Conservation (phyloP, 768 basidiomycete species). For the Tylopilus intermedius region DNA sequence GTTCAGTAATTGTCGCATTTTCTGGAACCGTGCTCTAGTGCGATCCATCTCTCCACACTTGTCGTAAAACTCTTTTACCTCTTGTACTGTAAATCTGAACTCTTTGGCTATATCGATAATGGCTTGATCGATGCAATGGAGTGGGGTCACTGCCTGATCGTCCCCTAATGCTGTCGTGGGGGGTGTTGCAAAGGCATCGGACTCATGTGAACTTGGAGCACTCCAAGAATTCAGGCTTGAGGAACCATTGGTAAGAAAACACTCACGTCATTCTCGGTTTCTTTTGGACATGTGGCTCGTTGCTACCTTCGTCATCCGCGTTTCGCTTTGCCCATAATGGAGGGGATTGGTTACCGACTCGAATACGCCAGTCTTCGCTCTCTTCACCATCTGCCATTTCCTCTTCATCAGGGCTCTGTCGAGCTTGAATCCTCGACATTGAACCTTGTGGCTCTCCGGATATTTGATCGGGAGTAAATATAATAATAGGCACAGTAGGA, state of each 20-base stretch:
- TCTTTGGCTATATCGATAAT: conserved; percentile 64
- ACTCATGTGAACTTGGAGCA: conserved; percentile 1
- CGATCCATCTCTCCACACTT: conserved; percentile 65
- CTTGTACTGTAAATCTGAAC: conserved; percentile 66
- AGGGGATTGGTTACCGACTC: conserved; percentile 56
- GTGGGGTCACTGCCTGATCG: conserved; percentile 9
- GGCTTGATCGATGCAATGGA: conserved; percentile 65
- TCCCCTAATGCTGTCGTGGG: conserved; percentile 2
- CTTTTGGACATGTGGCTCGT: conserved; percentile 35
- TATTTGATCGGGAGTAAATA: conserved; percentile 23
- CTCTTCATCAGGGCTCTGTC: conserved; percentile 52
- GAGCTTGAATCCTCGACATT: conserved; percentile 19
- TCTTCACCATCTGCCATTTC: conserved; percentile 60
- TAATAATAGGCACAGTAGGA: conserved; percentile 20
- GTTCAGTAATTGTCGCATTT: conserved; percentile 52
- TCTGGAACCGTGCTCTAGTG: conserved; percentile 60
- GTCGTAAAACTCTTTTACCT: conserved; percentile 77
- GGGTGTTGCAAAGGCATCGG: conserved; percentile 4
- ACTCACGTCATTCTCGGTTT: conserved; percentile 40
- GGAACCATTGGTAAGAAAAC: neutral
- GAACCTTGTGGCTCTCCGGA: conserved; percentile 28
- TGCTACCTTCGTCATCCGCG: conserved; percentile 35
- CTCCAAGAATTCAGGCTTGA: conserved; percentile 2
- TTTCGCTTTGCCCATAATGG: conserved; percentile 69
- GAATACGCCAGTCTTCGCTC: conserved; percentile 62